Base-by-base conservation (phyloP, 2,329 filamentous ascomycete species). In the Coleophoma cylindrospora region DNA sequence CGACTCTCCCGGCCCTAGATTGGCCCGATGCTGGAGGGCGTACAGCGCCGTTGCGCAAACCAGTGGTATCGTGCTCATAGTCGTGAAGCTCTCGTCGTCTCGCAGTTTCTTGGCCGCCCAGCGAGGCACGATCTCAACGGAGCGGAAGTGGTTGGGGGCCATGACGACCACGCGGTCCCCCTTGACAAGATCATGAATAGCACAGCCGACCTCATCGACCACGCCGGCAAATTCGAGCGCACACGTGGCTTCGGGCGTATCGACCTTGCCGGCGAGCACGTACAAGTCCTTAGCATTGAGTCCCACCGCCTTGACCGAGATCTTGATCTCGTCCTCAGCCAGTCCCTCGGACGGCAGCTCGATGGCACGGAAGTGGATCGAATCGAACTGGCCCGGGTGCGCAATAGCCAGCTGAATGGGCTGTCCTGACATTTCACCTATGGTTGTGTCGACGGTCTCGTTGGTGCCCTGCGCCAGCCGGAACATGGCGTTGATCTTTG, bases 41-140 rank as follows among this genome's bases (percentile, higher is more conserved):
- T 68, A 65, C 0, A 68, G 27, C 0, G 65, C 68, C 0, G 68
- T 69, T 1, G 50, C 40, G 43, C 61, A 70, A 2, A 59, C 57
- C 0, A 61, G n/a, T 0, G 58, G 60, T 1, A 69, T 14, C 0
- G 57, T 58, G 1, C 53, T 14, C 36, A 63, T 50, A 3, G 51
- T 47, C 1, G 43, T 50, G 19, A 59, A 59, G 2, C 57, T 46
- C 22, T 68, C 55, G 21, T 55, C 27, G 4, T 54, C 55, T 3
- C 48, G 32, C 1, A 68, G 27, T 38, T 58, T 61, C 6, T 53
- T 9, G 13, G 13, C 19, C 9, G 38, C 15, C 38, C 10, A 12
- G 11, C 17, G 11, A 11, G 10, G 10, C 9, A 11, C 10, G 9
- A 40, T 17, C 10, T 12, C 38, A 17, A 12, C 9, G 9, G 38